Percentiles rank a stretch among this genome's conserved stretches.
These are phyloP conservation scores for Flaveria ramosissima DNA, from an alignment of 129 eudicot species.

Conservation along the genomic window DNA sequence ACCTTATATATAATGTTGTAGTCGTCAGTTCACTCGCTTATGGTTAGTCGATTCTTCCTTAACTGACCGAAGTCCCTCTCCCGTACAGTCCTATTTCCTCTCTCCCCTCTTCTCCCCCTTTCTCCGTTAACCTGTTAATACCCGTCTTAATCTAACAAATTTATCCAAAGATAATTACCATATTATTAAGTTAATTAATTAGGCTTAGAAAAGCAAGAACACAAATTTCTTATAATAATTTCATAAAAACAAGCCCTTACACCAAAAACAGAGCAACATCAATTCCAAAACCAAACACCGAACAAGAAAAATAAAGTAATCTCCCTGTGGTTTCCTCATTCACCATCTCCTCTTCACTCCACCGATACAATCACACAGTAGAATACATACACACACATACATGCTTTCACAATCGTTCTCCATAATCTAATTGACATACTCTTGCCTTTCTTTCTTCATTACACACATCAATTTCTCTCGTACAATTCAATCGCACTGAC, in stretches of 20 bases:
- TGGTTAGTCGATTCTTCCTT: too few species aligned
- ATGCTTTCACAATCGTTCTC: slow-evolving; percentile 1
- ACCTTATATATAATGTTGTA: too few species aligned
- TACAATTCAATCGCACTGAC: slow-evolving; percentile 29
- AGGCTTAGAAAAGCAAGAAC: neutral
- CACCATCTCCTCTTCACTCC: slow-evolving; percentile 28
- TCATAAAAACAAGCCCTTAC: neutral
- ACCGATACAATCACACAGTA: slow-evolving; percentile 23
- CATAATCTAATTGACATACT: slow-evolving; percentile 24
- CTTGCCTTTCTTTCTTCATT: neutral
- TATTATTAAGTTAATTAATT: too few species aligned
- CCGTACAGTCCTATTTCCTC: too few species aligned
- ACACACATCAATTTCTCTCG: slow-evolving; percentile 2
- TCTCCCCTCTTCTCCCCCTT: too few species aligned
- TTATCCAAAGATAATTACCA: too few species aligned
- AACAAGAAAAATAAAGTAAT: slow-evolving; percentile 23
- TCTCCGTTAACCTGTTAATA: too few species aligned
- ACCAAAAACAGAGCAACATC: slow-evolving; percentile 24
- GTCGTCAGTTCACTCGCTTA: too few species aligned
- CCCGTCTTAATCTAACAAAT: too few species aligned
- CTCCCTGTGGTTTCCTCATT: slow-evolving; percentile 26
- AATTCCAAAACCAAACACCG: slow-evolving; percentile 30
- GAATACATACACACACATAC: slow-evolving; percentile 5
- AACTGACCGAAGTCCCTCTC: too few species aligned
- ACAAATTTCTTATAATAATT: neutral